Conservation (phyloP, 2,329 filamentous ascomycete genomes). For the Aspergillus terreus region DNA sequence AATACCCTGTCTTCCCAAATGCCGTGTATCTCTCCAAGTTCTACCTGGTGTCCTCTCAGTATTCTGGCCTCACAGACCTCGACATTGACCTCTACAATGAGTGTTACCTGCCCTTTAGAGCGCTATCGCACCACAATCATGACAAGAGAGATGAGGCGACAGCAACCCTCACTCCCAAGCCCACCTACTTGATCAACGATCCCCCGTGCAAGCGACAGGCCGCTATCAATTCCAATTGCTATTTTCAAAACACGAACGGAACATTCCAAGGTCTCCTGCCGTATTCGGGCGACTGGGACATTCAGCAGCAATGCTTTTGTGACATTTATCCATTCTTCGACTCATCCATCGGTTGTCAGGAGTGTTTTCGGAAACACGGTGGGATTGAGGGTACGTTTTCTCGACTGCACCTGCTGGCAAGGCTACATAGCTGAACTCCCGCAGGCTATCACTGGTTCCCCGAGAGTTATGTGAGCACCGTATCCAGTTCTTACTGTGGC, state of each 20-base stretch:
- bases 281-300: not conserved
- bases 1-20: not conserved
- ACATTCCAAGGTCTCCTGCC: not conserved
- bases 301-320: not conserved
- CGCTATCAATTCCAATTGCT: not conserved
- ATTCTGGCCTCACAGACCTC: not conserved
- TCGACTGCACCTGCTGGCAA: not conserved
- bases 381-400: not conserved
- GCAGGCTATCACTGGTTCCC: not conserved
- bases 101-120: not conserved
- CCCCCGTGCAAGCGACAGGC: not conserved
- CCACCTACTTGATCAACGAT: not conserved
- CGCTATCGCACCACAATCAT: not conserved
- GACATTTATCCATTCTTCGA: not conserved
- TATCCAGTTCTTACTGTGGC: not conserved
- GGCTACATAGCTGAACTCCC: not conserved
- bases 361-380: not conserved
- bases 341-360: not conserved
- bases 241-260: not conserved
- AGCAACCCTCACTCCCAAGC: not conserved
- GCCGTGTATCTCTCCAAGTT: not conserved
- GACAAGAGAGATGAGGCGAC: not conserved
- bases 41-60: not conserved
- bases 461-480: not conserved
- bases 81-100: slow-evolving; percentile 1